A percentile compares a stretch with the other conserved stretches of the same genome.
These are phyloP conservation scores for Aschersonia sp. DNA, from an alignment of 2,329 filamentous ascomycete species.

Conservation along the genomic window DNA sequence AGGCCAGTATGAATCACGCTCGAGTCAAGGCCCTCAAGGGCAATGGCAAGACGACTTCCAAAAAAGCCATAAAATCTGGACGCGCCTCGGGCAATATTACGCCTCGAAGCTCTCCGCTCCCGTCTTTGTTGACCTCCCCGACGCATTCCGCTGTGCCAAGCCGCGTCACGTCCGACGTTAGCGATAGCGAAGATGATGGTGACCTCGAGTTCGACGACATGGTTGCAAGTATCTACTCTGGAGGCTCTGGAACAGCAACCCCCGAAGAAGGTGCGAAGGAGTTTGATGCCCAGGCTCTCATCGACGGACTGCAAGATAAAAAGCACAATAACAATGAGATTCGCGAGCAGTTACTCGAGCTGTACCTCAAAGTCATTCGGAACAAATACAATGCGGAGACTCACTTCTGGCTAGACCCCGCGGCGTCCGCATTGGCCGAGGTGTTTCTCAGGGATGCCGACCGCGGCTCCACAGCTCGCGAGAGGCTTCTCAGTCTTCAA, in stretches of 20 bases:
- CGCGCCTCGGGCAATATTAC: slow-evolving; percentile 43
- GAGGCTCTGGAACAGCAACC: slow-evolving; percentile 28
- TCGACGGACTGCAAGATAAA: slow-evolving; percentile 56
- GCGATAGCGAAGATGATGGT: slow-evolving; percentile 34
- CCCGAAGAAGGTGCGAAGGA: slow-evolving; percentile 53
- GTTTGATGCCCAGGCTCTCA: slow-evolving; percentile 47
- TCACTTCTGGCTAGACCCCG: slow-evolving; percentile 37
- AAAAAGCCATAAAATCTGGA: slow-evolving; percentile 47
- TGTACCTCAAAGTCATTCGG: slow-evolving; percentile 38
- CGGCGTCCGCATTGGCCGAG: slow-evolving; percentile 39
- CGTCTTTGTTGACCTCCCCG: slow-evolving; percentile 42
- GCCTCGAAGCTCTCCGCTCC: slow-evolving; percentile 40
- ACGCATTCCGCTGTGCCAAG: slow-evolving; percentile 44
- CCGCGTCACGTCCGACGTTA: slow-evolving; percentile 46
- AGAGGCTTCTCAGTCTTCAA: slow-evolving; percentile 56
- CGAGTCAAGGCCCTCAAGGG: slow-evolving; percentile 54
- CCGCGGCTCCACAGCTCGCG: slow-evolving; percentile 50
- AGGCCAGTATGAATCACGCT: slow-evolving; percentile 40
- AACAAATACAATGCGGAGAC: slow-evolving; percentile 17
- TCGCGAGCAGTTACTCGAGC: slow-evolving; percentile 35
- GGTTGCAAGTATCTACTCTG: slow-evolving; percentile 26
- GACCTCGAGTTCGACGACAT: slow-evolving; percentile 25
- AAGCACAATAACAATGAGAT: slow-evolving; percentile 64
- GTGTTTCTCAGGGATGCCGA: slow-evolving; percentile 59
- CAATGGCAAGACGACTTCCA: slow-evolving; percentile 57